These are phyloP conservation scores for Telfairia occidentalis DNA, from an alignment of 331 rosid genomes.

Conservation along the genomic window DNA sequence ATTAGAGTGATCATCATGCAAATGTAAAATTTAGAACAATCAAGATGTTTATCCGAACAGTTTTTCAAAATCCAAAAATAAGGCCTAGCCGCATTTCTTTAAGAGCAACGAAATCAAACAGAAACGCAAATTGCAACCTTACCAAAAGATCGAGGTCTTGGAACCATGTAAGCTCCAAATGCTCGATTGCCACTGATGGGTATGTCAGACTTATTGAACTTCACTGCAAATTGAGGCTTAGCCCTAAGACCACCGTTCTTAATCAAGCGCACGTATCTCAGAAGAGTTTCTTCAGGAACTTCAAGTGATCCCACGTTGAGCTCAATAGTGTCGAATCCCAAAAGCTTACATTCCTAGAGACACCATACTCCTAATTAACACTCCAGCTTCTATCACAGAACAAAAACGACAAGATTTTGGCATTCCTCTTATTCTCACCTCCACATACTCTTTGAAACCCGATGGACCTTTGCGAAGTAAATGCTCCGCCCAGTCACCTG, in stretches of 20 bases:
- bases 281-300: constrained; percentile 72
- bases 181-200: constrained; percentile 59
- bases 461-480: constrained; percentile 53
- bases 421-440: constrained; percentile 32
- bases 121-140: constrained; percentile 11
- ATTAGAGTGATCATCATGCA: neutral
- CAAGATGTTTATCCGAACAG: neutral
- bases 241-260: constrained; percentile 70
- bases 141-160: constrained; percentile 68
- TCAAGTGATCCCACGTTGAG: constrained; percentile 58
- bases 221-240: constrained; percentile 69
- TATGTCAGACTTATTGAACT: constrained; percentile 63
- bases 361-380: neutral
- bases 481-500: constrained; percentile 90
- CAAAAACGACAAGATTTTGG: neutral
- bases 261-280: constrained; percentile 62
- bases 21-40: neutral
- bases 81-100: neutral
- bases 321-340: constrained; percentile 80
- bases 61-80: neutral
- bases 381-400: neutral
- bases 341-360: constrained; percentile 63
- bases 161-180: constrained; percentile 67
- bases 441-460: constrained; percentile 57
- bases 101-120: neutral